Conservation (phyloP, 1,284 basidiomycete species). For the Melampsora larici-populina region DNA sequence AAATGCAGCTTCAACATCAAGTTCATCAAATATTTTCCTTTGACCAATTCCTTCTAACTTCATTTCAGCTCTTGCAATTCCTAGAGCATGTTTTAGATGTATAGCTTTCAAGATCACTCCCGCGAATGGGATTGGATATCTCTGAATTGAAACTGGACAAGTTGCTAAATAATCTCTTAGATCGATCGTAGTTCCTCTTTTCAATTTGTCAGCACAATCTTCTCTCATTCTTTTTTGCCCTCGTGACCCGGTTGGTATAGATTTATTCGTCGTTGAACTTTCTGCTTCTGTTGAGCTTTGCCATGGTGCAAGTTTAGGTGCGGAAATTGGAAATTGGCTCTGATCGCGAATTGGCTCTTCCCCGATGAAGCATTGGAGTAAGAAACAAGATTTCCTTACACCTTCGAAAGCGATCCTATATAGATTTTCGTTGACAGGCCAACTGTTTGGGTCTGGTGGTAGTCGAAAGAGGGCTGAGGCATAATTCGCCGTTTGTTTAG, state of each 20-base stretch:
- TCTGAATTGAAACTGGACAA: neutral
- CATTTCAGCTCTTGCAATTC: neutral
- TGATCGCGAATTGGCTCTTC: constrained; percentile 1
- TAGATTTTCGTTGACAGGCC: neutral
- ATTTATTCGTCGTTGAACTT: neutral
- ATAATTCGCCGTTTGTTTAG: constrained; percentile 11
- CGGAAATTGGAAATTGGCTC: neutral
- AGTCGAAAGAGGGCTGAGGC: constrained; percentile 12
- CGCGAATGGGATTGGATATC: constrained; percentile 7
- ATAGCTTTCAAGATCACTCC: constrained; percentile 4
- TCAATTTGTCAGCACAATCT: neutral
- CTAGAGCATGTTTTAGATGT: neutral
- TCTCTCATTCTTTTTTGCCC: neutral
- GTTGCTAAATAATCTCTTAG: neutral
- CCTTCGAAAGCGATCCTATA: neutral
- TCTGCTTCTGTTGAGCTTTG: neutral
- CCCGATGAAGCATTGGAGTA: constrained; percentile 1
- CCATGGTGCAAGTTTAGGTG: constrained; percentile 2
- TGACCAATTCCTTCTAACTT: neutral
- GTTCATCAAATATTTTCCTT: neutral
- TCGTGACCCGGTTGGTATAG: neutral
- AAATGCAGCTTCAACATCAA: constrained; percentile 6
- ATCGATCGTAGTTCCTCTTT: neutral
- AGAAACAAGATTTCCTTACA: neutral
- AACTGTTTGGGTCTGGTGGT: neutral